Evolutionary conservation across 768 basidiomycete genomes (phyloP).

Genomic region (Candolleomyces efflorescens): DNA sequence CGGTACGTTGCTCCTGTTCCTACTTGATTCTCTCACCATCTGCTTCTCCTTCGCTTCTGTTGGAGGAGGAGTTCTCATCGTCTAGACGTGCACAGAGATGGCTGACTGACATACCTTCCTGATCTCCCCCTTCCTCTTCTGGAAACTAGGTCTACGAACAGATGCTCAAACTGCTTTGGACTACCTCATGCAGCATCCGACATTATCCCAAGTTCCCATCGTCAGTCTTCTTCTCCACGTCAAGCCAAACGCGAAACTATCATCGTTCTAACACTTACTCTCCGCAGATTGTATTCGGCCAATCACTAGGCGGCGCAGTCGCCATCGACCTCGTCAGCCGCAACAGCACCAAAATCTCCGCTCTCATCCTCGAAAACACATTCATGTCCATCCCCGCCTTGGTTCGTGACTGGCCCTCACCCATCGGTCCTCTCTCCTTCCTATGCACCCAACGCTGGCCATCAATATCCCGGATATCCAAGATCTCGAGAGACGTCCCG

Average conservation of each 20-base stretch:
- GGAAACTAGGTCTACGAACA: slow-evolving; percentile 52
- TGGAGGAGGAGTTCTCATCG: too few relatives aligned
- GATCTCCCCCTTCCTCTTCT: too few relatives aligned
- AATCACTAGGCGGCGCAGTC: slow-evolving; percentile 85
- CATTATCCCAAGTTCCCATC: slow-evolving; percentile 55
- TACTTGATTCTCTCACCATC: neutral
- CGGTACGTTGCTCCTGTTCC: slow-evolving; percentile 36
- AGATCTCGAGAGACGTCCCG: neutral
- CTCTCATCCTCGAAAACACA: slow-evolving; percentile 84
- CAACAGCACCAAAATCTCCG: slow-evolving; percentile 63
- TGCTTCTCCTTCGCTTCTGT: neutral
- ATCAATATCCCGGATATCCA: neutral
- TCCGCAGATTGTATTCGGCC: slow-evolving; percentile 60
- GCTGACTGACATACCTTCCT: too few relatives aligned
- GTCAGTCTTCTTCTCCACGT: slow-evolving; percentile 30
- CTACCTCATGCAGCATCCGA: slow-evolving; percentile 53
- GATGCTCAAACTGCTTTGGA: slow-evolving; percentile 82
- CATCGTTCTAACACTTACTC: neutral
- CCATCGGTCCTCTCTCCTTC: slow-evolving; percentile 7
- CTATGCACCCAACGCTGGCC: slow-evolving; percentile 9
- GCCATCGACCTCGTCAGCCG: slow-evolving; percentile 75
- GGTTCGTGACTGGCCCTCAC: slow-evolving; percentile 57
- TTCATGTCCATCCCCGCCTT: slow-evolving; percentile 78
- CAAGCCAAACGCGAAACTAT: neutral
- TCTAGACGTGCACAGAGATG: too few relatives aligned